Evolutionary conservation across 2,329 filamentous ascomycete genomes (phyloP).

Genomic region (Trichoderma gracile): DNA sequence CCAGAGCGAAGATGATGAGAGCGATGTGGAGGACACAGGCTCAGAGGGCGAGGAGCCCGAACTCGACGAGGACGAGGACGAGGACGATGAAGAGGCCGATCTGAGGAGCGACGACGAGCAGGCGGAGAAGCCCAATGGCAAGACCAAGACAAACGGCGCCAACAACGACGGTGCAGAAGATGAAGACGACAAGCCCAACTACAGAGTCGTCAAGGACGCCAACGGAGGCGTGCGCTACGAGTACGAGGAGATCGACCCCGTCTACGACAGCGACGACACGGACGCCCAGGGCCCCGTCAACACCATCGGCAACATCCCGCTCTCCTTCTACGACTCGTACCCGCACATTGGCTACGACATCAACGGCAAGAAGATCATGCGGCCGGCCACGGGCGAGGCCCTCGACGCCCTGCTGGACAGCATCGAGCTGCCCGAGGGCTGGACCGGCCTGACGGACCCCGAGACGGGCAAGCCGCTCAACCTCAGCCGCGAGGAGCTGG

Average conservation of each 20-base stretch:
- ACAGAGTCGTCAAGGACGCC: constrained; percentile 70
- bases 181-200: constrained; percentile 30
- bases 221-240: constrained; percentile 89
- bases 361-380: constrained; percentile 97
- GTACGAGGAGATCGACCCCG: constrained; percentile 89
- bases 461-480: constrained; percentile 90
- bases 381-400: constrained; percentile 89
- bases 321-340: constrained; percentile 95
- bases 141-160: background rate
- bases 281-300: constrained; percentile 78
- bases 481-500: constrained; percentile 82
- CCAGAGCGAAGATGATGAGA: constrained; percentile 48
- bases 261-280: constrained; percentile 94
- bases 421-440: constrained; percentile 95
- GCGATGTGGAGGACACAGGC: constrained; percentile 11
- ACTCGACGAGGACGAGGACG: constrained; percentile 44
- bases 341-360: constrained; percentile 99
- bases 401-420: constrained; percentile 91
- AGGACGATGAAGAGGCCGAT: constrained; percentile 36
- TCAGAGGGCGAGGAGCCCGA: constrained; percentile 36
- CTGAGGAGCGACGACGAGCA: constrained; percentile 7
- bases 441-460: constrained; percentile 93
- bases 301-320: constrained; percentile 91
- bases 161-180: background rate
- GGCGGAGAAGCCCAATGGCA: background rate